Evolutionary conservation across 805 yeast species (phyloP), one percentile per base, ranked within the genome.

Genomic region (Yarrowia deformans): DNA sequence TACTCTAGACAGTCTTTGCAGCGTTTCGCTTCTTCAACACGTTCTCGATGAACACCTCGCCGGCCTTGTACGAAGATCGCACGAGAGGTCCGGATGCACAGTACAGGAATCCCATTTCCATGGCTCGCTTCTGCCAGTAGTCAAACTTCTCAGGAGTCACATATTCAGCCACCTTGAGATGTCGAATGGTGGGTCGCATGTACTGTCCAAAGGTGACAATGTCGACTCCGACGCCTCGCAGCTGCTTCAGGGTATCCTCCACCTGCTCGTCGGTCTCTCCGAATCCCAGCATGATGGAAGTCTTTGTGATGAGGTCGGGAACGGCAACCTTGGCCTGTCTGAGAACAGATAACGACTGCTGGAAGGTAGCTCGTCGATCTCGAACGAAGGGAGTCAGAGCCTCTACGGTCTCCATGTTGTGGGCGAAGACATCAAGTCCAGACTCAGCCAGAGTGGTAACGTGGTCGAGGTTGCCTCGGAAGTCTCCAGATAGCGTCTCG

Each of bases 161-260:
- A 75, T 95, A 95, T 74, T 94, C 98, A 12, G 91, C 97, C 52
- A 95, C 99, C 81, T 93, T 93, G 96, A 95, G 93, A 79, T 95
- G 99, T 76, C 99, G 88, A 80, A 91, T 95, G 1, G 99, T 95
- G 55, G 99, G 99, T 78, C 99, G 86, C 98, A 95, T 95, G 79
- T 95, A 95, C 80, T 95, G 99, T 45, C 99, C 99, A 80, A 95
- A 95, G 0, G 99, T 95, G 18, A 95, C 97, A 63, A 95, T 97
- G 76, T 95, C 98, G 78, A 97, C 95, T 9, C 84, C 81, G 54
- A 89, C 85, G 19, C 81, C 87, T 72, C 98, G 85, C 73, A 96
- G 82, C 77, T 91, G 97, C 71, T 79, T 83, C 75, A 95, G 78
- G 0, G 98, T 88, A 72, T 87, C 88, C 76, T 88, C 77, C 13